Conservation (phyloP, 805 yeast species). For the Dipodascus albidus region DNA sequence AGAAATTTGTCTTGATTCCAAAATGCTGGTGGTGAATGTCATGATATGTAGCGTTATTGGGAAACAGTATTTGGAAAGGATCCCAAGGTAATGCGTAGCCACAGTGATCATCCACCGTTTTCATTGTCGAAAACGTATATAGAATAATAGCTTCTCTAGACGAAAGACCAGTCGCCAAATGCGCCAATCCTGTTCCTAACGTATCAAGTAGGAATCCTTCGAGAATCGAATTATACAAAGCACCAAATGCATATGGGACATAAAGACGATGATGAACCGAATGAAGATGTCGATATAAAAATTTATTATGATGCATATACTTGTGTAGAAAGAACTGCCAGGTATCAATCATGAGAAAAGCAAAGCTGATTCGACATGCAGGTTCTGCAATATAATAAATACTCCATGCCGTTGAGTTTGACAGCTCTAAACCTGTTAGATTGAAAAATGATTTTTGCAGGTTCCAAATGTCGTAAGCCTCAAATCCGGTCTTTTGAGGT, state of each 20-base stretch:
- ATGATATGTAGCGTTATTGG: conserved; percentile 91
- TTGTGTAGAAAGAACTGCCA: conserved; percentile 95
- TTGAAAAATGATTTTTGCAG: conserved; percentile 23
- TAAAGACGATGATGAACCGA: conserved; percentile 90
- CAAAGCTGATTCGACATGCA: conserved; percentile 40
- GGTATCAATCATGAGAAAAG: conserved; percentile 71
- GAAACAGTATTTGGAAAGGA: conserved; percentile 81
- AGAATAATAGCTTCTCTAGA: conserved; percentile 69
- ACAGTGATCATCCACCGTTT: conserved; percentile 97
- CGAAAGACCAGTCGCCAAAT: conserved; percentile 46
- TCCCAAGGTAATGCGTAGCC: conserved; percentile 94
- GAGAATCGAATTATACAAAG: conserved; percentile 83
- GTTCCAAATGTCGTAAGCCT: conserved; percentile 36
- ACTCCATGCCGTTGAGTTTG: conserved; percentile 30
- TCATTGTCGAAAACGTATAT: conserved; percentile 82
- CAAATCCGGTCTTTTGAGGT: conserved; percentile 37
- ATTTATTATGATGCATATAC: conserved; percentile 72
- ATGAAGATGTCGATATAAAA: conserved; percentile 70
- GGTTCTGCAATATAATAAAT: conserved; percentile 59
- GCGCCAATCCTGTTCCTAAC: conserved; percentile 80
- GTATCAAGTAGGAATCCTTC: conserved; percentile 94
- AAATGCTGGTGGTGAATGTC: conserved; percentile 96
- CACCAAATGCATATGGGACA: conserved; percentile 96
- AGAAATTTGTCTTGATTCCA: conserved; percentile 86
- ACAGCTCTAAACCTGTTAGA: conserved; percentile 14